Conservation (phyloP, 2,329 filamentous ascomycete genomes). For the Paraconiothyrium sp. region DNA sequence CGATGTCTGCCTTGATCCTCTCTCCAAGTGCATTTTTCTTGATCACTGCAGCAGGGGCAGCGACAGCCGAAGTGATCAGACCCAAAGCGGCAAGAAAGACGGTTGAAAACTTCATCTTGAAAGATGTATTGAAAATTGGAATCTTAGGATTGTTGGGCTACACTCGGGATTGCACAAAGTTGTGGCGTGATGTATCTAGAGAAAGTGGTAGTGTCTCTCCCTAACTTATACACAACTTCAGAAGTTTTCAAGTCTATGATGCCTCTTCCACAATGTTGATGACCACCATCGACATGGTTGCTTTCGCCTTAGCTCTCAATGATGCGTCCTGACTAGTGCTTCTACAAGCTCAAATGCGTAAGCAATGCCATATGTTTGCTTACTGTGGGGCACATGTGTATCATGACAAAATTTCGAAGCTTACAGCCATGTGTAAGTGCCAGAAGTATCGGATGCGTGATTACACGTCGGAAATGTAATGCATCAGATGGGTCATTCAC, state of each 20-base stretch:
- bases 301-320: background rate
- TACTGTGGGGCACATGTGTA: background rate
- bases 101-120: background rate
- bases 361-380: background rate
- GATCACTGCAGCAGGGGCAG: background rate
- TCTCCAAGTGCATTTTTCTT: background rate
- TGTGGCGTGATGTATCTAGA: too few species aligned
- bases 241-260: too few species aligned
- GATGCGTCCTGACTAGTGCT: background rate
- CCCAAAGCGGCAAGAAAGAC: background rate
- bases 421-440: background rate
- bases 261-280: too few species aligned
- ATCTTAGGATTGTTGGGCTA: background rate
- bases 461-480: too few species aligned
- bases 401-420: background rate
- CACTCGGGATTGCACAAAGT: background rate
- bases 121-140: background rate
- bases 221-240: too few species aligned
- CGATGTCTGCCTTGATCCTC: background rate
- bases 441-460: too few species aligned
- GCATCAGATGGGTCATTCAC: too few species aligned
- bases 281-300: too few species aligned
- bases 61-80: background rate
- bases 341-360: background rate
- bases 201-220: too few species aligned